A percentile compares a stretch with the other conserved stretches of the same genome.
Evolutionary conservation across 768 basidiomycete species (phyloP).

Genomic region (Brasilioporus rufonigricans): DNA sequence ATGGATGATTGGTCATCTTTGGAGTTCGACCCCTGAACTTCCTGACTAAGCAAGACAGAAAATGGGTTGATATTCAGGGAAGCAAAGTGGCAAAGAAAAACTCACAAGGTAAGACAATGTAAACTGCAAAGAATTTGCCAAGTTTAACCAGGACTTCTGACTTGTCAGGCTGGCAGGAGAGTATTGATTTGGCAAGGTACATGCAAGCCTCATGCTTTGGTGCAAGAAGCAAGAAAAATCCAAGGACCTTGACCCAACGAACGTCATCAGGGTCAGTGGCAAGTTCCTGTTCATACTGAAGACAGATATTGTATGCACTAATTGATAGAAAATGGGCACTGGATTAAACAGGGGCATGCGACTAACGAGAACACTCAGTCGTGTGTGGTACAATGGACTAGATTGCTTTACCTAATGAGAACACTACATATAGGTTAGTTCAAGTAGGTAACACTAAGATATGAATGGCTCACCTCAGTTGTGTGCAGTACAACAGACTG

Average conservation of each 20-base stretch:
- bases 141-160: neutral
- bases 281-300: neutral
- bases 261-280: neutral
- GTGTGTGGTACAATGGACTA: too few relatives aligned
- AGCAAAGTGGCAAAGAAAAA: neutral
- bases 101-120: conserved; percentile 7
- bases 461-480: too few relatives aligned
- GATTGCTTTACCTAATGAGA: too few relatives aligned
- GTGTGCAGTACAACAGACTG: too few relatives aligned
- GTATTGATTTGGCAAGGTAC: conserved; percentile 5
- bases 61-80: neutral
- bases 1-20: conserved; percentile 9
- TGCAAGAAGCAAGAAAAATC: neutral
- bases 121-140: conserved; percentile 3
- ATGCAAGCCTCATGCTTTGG: neutral
- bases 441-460: too few relatives aligned
- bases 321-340: too few relatives aligned
- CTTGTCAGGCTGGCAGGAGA: neutral
- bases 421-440: too few relatives aligned
- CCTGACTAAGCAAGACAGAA: conserved; percentile 6
- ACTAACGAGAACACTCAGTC: too few relatives aligned
- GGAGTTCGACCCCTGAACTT: conserved; percentile 21
- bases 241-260: neutral
- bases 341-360: too few relatives aligned
- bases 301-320: neutral